Base-by-base conservation (phyloP, 2,329 filamentous ascomycete genomes). In the Reticulascus tulasneorum region DNA sequence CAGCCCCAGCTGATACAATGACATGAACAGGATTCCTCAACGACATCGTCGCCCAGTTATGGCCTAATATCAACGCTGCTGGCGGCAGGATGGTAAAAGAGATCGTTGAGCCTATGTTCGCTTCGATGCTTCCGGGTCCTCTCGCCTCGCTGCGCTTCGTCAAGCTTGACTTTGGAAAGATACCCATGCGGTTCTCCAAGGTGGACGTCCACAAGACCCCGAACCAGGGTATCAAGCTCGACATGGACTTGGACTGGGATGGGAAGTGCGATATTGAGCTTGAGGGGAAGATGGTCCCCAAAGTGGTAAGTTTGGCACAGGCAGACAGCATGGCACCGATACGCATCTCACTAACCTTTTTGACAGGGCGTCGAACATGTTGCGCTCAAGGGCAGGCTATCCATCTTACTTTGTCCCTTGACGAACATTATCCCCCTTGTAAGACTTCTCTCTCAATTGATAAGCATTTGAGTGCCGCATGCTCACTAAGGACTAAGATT, bases 51-150 rank as follows among this genome's bases (percentile, higher is more conserved):
- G 57, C 47, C 11, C 64, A 68, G 36, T 49, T 72, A 48, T 72
- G 68, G 68, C 68, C 68, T 23, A 70, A 71, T 46, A 68, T 71
- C 52, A 60, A 58, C 27, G 56, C 66, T 6, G 66, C 63, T 15
- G 64, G 59, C 25, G 53, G 57, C 47, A 54, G 56, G 29, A 70
- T 69, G 55, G 52, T 60, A 26, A 71, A 70, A 42, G 60, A 68
- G 6, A 64, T 65, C 13, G 67, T 66, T 20, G 66, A 71, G 45
- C 67, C 67, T 23, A 70, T 71, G 47, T 61, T 71, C 24, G 62
- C 59, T 2, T 56, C 59, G 6, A 69, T 64, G 50, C 58, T 71
- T 3, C 67, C 68, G 1, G 59, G 63, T 0, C 67, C 66, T 9
- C 55, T 72, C 5, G 49, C 58, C 15, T 53, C 58, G 5, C 54